Conservation (phyloP, 2,329 filamentous ascomycete species). For the Calonectria pauciramosa region DNA sequence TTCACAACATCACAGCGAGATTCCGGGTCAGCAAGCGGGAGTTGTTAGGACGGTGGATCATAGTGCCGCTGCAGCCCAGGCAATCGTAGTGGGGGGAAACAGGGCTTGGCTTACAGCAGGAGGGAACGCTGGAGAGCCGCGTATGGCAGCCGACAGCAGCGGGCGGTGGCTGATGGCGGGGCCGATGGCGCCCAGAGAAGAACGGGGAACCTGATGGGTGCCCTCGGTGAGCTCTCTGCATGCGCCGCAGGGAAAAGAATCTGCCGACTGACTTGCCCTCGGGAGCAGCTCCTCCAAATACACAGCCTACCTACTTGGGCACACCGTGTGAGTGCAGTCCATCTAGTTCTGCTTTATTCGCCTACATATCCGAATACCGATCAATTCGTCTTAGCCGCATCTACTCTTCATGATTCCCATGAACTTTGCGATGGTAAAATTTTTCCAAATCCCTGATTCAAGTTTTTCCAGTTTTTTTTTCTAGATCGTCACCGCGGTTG, state of each 20-base stretch:
- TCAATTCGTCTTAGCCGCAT: background rate
- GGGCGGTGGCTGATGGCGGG: constrained; percentile 35
- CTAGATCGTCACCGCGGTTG: background rate
- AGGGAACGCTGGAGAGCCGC: constrained; percentile 10
- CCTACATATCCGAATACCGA: background rate
- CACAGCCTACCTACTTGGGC: background rate
- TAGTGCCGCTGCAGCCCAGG: background rate
- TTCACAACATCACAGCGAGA: background rate
- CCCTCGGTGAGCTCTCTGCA: constrained; percentile 27
- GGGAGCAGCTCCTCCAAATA: constrained; percentile 2
- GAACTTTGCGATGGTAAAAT: background rate
- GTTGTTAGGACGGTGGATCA: background rate
- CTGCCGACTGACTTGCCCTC: background rate
- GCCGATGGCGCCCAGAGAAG: constrained; percentile 29
- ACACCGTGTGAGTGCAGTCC: background rate
- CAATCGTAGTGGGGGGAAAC: background rate
- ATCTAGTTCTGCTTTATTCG: background rate
- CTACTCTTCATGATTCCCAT: background rate
- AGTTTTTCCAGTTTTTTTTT: background rate
- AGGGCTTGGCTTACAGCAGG: background rate
- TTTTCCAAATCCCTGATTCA: constrained; percentile 9
- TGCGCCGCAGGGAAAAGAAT: constrained; percentile 1
- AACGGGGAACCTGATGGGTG: constrained; percentile 15
- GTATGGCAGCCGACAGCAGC: constrained; percentile 5
- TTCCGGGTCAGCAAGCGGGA: background rate